Evolutionary conservation across 2,329 filamentous ascomycete genomes (phyloP), one percentile per base, ranked within the genome.

Genomic region (Mollisiaceae sp.): DNA sequence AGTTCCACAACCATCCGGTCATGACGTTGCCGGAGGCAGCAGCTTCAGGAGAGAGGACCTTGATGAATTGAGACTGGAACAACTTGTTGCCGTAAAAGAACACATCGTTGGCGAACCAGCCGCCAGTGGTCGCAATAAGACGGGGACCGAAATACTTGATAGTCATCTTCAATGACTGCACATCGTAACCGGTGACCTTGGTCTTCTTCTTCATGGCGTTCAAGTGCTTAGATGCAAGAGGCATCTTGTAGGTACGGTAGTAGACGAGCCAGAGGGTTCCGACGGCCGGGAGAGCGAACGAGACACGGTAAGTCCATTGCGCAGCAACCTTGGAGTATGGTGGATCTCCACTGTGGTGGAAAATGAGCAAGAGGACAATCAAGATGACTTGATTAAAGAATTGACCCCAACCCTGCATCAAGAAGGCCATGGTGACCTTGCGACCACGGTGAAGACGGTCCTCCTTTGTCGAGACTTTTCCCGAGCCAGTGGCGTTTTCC

Each of bases 61-160:
- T 82, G 80, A 97, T 97, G 81, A 97, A 97, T 77, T 94, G 87
- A 68, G 86, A 87, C 81, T 97, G 94, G 86, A 97, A 97, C 62
- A 97, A 89, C 85, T 97, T 97, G 89, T 97, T 97, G 73, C 94
- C 94, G 82, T 98, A 98, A 84, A 98, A 98, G 85, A 98, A 97
- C 71, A 98, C 91, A 76, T 98, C 94, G 79, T 98, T 98, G 82
- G 90, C 92, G 80, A 94, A 98, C 94, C 94, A 98, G 41, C 89
- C 87, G 64, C 91, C 91, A 12, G 94, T 89, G 22, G 94, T 97
- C 59, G 94, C 94, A 22, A 97, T 75, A 27, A 98, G 81, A 72
- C 94, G 93, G 60, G 91, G 90, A 57, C 93, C 93, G 72, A 97
- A 98, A 82, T 96, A 88, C 64, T 81, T 86, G 79, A 94, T 87